Percentiles rank a stretch among this genome's conserved stretches.
These are phyloP conservation scores for Capronia coronata DNA, from an alignment of 2,329 filamentous ascomycete species.

Conservation along the genomic window DNA sequence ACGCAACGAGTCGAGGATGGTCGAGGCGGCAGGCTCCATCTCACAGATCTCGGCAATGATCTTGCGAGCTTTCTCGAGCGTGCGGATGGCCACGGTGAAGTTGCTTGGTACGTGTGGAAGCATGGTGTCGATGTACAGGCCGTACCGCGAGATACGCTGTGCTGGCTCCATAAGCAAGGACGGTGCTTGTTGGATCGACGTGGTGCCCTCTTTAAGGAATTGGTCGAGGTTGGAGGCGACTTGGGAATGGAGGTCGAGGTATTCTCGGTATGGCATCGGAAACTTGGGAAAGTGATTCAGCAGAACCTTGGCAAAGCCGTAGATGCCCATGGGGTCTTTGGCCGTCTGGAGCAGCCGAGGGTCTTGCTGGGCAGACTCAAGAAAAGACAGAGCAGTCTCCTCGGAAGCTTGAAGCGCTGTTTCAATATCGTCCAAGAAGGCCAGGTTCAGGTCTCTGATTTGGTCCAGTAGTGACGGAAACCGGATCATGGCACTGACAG, in stretches of 20 bases:
- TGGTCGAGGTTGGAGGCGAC: slow-evolving; percentile 74
- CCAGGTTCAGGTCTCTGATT: slow-evolving; percentile 74
- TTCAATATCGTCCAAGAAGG: slow-evolving; percentile 70
- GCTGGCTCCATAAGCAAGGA: slow-evolving; percentile 95
- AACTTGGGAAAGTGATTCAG: slow-evolving; percentile 92
- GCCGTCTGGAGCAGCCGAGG: slow-evolving; percentile 44
- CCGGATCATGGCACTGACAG: slow-evolving; percentile 28
- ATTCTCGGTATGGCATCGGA: slow-evolving; percentile 82
- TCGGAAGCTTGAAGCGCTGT: slow-evolving; percentile 76
- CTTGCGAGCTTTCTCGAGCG: slow-evolving; percentile 84
- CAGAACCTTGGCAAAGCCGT: slow-evolving; percentile 71
- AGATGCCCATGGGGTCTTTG: slow-evolving; percentile 70
- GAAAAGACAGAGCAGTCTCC: slow-evolving; percentile 65
- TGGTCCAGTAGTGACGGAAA: slow-evolving; percentile 75
- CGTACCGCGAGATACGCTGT: slow-evolving; percentile 88
- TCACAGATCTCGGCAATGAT: slow-evolving; percentile 96
- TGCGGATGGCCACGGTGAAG: slow-evolving; percentile 31
- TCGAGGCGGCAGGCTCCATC: slow-evolving; percentile 63
- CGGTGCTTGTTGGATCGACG: slow-evolving; percentile 78
- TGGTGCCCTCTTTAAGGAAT: slow-evolving; percentile 63
- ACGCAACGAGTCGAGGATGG: slow-evolving; percentile 29
- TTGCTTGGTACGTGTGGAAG: slow-evolving; percentile 26
- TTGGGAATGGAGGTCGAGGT: slow-evolving; percentile 82
- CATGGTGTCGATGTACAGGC: slow-evolving; percentile 93
- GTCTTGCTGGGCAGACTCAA: slow-evolving; percentile 34